Base-by-base conservation (phyloP, 208 protist genomes). In the Novymonas esmeraldas region DNA sequence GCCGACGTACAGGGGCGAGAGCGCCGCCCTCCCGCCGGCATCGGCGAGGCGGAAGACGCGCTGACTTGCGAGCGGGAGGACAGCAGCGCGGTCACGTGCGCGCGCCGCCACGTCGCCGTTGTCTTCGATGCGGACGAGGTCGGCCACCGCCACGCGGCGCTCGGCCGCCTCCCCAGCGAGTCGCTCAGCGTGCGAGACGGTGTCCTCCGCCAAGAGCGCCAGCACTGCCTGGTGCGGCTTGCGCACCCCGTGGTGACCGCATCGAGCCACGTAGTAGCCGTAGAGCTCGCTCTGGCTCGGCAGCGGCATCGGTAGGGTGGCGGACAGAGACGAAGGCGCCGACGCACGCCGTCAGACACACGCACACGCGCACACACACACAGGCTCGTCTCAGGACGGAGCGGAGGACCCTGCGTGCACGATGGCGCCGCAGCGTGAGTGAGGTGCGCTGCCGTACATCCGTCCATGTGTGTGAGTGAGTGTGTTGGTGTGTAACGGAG, bases 221-320 rank as follows among this genome's bases (percentile, higher is more conserved):
- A 90, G 61, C 60, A 89, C 75, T n/a, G 72, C 64, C 22, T 34
- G 38, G 39, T 86, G 84, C 10, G 87, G 84, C 58, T 82, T 84
- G 3, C 69, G 65, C 45, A 93, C 84, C 10, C 72, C 59, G 46
- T 85, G 70, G 41, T 81, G 71, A 6, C 84, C 84, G 50, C 87
- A 93, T 18, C 79, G 70, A 10, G 72, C 67, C 46, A 87, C 56
- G 60, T 90, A 93, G 50, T 87, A 80, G 34, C 82, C 76, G 61
- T 84, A 89, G 36, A 93, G 78, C 31, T 93, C 79, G 57, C 89
- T 88, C 60, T 93, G 87, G 22, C 71, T 68, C 4, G 79, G 69
- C 44, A 84, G 61, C 14, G 26, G 46, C 54, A 67, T 73, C 26
- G 39, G 6, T 13, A n/a, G n/a, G n/a, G n/a, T n/a, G n/a, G n/a